Evolutionary conservation across 192 early-diverging fungal species (phyloP), one percentile per base, ranked within the genome.

Genomic region (Coemansia sp.): DNA sequence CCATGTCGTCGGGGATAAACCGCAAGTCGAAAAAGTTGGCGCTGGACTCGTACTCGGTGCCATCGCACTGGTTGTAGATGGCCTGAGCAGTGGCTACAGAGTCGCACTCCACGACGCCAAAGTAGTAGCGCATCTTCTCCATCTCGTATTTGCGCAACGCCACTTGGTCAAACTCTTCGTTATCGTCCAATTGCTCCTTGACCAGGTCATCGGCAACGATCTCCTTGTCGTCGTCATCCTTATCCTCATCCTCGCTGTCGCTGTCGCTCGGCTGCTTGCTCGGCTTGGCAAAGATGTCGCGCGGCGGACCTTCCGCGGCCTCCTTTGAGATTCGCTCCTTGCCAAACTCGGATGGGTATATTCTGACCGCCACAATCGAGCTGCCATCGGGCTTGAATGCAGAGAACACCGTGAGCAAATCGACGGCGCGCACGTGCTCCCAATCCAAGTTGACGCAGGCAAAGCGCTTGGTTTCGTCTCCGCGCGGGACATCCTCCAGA

Each of bases 381-480:
- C 91, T 90, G 38, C 82, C 84, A 31, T 85, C 84, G 2, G 92
- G 91, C 71, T 92, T 95, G 74, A 98, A 95, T 27, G 86, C 91
- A 41, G 84, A 85, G 68, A 97, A 93, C 3, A 94, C 90, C 40
- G 94, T 92, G 67, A 88, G 91, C 63, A 98, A 79, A 72, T 98
- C 96, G 0, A 72, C 68, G 0, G 96, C 89, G 62, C 93, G 94
- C 59, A 98, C 83, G 59, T 98, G 88, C 68, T 94, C 92, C 97
- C 97, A 98, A 73, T 99, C 96, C 87, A 99, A 73, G 67, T 97
- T 96, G 25, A 98, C 92, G 12, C 87, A 86, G 17, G 96, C 97
- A 60, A 98, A 87, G 24, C 96, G 83, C 24, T 73, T 68, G 1
- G 95, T 90, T 57, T 88, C 82, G 22, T 85, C 81, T 15, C 92